These are phyloP conservation scores for Dendrostoma leiphaemia DNA, from an alignment of 2,329 filamentous ascomycete species.

Conservation along the genomic window DNA sequence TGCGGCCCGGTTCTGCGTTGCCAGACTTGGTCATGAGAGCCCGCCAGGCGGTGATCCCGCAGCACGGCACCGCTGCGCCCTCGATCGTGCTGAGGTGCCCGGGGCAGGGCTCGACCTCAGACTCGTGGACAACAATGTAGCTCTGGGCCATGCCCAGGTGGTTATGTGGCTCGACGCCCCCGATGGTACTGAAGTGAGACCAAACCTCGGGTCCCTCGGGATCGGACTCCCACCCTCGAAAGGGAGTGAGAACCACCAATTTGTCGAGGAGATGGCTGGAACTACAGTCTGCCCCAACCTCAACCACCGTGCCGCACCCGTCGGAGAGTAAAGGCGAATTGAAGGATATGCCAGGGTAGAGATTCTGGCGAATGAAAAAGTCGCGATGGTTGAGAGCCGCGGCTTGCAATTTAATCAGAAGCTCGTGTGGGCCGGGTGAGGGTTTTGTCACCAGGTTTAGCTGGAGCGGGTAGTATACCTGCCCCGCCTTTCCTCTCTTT, in stretches of 20 bases:
- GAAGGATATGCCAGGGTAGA: conserved; percentile 86
- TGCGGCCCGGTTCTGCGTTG: conserved; percentile 61
- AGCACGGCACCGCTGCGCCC: conserved; percentile 80
- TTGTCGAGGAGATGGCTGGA: conserved; percentile 27
- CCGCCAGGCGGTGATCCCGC: conserved; percentile 85
- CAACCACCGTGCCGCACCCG: conserved; percentile 72
- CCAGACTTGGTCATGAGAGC: conserved; percentile 75
- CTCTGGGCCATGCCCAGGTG: conserved; percentile 76
- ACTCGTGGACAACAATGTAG: conserved; percentile 64
- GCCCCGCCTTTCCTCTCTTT: conserved; percentile 83
- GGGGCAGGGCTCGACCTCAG: conserved; percentile 75
- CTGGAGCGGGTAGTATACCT: conserved; percentile 78
- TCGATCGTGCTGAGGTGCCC: conserved; percentile 69
- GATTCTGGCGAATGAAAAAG: conserved; percentile 86
- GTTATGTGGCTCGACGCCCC: conserved; percentile 63
- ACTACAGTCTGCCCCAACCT: conserved; percentile 49
- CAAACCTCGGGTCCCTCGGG: conserved; percentile 70
- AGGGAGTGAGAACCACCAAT: conserved; percentile 69
- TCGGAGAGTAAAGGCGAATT: conserved; percentile 77
- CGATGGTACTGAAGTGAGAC: conserved; percentile 60
- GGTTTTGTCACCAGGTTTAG: conserved; percentile 33
- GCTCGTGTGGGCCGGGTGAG: conserved; percentile 61
- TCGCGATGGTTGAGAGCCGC: conserved; percentile 93
- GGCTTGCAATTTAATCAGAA: conserved; percentile 74
- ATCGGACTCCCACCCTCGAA: conserved; percentile 71